Conservation (phyloP, 768 basidiomycete species). For the Rhodotorula graminis region DNA sequence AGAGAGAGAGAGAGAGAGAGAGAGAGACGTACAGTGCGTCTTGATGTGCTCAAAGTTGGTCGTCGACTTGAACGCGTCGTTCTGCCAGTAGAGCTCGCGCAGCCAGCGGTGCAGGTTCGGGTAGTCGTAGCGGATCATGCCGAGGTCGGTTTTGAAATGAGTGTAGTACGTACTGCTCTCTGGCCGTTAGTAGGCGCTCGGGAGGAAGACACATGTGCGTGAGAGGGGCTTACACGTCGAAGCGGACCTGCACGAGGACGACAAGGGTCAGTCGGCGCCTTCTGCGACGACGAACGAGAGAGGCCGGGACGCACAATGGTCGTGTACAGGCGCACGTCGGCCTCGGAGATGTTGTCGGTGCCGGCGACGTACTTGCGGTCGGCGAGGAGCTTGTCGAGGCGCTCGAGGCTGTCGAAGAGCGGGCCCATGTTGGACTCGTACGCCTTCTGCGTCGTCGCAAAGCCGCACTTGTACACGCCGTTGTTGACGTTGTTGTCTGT, state of each 20-base stretch:
- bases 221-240: conserved; percentile 56
- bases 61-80: conserved; percentile 75
- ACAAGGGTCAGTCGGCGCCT: neutral
- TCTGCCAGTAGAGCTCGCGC: conserved; percentile 83
- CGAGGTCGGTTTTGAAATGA: conserved; percentile 91
- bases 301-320: conserved; percentile 62
- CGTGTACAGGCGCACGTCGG: conserved; percentile 71
- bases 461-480: conserved; percentile 57
- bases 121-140: conserved; percentile 78
- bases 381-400: conserved; percentile 66
- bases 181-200: too few species aligned
- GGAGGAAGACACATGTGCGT: neutral
- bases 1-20: neutral
- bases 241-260: conserved; percentile 60
- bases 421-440: conserved; percentile 71
- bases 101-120: conserved; percentile 62
- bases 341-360: conserved; percentile 63
- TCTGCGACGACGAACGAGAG: too few species aligned
- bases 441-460: conserved; percentile 72
- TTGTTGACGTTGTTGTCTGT: conserved; percentile 46
- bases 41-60: conserved; percentile 89
- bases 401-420: conserved; percentile 74
- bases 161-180: too few species aligned
- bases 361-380: conserved; percentile 78
- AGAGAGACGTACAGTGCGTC: conserved; percentile 58